Conservation (phyloP, 441 rosid genomes). For the Croton setiger region DNA sequence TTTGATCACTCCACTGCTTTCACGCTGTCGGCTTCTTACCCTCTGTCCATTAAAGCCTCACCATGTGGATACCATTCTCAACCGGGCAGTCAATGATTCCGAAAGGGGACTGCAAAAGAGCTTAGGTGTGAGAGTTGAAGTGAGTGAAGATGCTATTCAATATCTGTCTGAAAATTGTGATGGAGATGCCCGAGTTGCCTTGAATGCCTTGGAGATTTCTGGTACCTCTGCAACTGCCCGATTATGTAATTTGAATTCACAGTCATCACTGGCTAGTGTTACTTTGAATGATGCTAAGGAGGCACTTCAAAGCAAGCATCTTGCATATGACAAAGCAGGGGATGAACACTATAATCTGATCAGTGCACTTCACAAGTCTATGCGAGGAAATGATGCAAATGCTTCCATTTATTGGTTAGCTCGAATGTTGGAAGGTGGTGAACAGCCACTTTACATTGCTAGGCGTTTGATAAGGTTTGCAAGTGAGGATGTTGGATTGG, state of each 20-base stretch:
- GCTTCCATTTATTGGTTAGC: constrained; percentile 84
- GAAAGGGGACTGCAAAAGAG: constrained; percentile 34
- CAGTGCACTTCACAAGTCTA: constrained; percentile 82
- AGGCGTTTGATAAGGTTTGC: constrained; percentile 81
- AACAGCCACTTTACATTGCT: constrained; percentile 81
- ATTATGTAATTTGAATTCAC: constrained; percentile 6
- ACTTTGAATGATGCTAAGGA: constrained; percentile 73
- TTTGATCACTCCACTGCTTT: constrained; percentile 68
- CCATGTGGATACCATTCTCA: constrained; percentile 46
- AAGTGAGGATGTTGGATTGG: constrained; percentile 79
- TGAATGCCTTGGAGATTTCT: constrained; percentile 71
- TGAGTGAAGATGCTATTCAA: constrained; percentile 41
- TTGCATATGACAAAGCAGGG: constrained; percentile 76
- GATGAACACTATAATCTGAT: constrained; percentile 82
- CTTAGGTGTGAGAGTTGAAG: constrained; percentile 32
- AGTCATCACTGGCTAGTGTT: constrained; percentile 23
- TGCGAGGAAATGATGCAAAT: constrained; percentile 76
- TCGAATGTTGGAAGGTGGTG: constrained; percentile 82
- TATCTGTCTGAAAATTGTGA: constrained; percentile 62
- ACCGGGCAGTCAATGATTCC: constrained; percentile 38
- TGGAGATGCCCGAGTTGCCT: constrained; percentile 78
- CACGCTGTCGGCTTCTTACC: constrained; percentile 67
- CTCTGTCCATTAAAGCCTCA: constrained; percentile 59
- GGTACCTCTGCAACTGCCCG: constrained; percentile 55
- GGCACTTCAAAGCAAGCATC: constrained; percentile 75